These are phyloP conservation scores for Fraxinus latifolia DNA, from an alignment of 305 asterid genomes.

Conservation along the genomic window DNA sequence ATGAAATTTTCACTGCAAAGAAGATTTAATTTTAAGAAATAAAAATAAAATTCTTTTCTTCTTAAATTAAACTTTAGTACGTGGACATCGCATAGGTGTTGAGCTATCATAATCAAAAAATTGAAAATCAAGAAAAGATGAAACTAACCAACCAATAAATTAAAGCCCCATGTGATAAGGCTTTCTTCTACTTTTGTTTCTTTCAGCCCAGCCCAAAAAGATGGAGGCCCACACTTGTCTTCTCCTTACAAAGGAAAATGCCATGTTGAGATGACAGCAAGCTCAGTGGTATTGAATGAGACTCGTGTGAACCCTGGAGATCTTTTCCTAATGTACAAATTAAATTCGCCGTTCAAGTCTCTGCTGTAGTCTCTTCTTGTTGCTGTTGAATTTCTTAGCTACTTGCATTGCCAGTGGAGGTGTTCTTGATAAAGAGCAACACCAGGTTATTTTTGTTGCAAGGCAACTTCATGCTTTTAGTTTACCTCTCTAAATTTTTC, in stretches of 20 bases:
- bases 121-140: not conserved
- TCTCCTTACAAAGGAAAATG: conserved; percentile 2
- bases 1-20: not conserved
- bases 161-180: conserved; percentile 29
- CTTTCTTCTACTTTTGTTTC: not conserved
- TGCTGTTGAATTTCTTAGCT: not conserved
- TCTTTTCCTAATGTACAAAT: conserved; percentile 2
- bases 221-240: conserved; percentile 2
- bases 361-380: not conserved
- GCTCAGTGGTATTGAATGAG: conserved; percentile 27
- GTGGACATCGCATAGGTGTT: not conserved
- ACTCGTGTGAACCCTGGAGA: conserved; percentile 34
- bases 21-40: not conserved
- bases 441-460: not conserved
- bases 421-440: conserved; percentile 20
- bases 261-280: not conserved
- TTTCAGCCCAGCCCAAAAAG: conserved; percentile 9
- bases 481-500: conserved; percentile 6
- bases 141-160: conserved; percentile 17
- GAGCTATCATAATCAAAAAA: conserved; percentile 1
- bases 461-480: conserved; percentile 18
- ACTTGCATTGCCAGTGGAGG: conserved; percentile 10
- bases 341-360: conserved; percentile 24
- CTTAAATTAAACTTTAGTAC: not conserved
- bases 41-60: not conserved